These are phyloP conservation scores for Fonsecaea nubica DNA, from an alignment of 2,329 filamentous ascomycete species.

Conservation along the genomic window DNA sequence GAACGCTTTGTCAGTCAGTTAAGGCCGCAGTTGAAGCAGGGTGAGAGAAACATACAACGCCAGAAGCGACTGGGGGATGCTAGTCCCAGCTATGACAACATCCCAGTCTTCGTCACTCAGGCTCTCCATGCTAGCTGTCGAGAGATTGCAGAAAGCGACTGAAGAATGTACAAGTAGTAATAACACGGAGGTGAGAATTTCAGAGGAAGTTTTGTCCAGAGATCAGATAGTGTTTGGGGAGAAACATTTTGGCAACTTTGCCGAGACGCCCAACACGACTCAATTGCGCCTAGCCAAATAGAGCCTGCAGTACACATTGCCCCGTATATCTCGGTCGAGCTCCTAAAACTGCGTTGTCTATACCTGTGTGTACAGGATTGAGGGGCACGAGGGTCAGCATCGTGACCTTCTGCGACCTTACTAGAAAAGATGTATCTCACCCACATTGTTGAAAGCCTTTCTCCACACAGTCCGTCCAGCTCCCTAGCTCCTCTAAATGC, in stretches of 20 bases:
- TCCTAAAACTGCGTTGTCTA: not conserved
- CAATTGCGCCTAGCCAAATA: too few relatives aligned
- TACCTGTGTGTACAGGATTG: not conserved
- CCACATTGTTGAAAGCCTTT: not conserved
- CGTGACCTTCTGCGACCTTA: not conserved
- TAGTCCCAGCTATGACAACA: slow-evolving; percentile 78
- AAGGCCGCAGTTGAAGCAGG: slow-evolving; percentile 57
- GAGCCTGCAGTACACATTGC: not conserved
- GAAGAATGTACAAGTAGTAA: not conserved
- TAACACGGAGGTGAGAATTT: not conserved
- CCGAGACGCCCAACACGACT: not conserved
- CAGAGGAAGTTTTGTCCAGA: not conserved
- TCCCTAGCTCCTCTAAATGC: not conserved
- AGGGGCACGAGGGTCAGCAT: not conserved
- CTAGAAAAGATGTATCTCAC: not conserved
- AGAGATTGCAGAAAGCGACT: not conserved
- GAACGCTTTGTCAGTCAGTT: slow-evolving; percentile 69
- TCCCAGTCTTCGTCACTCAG: slow-evolving; percentile 78
- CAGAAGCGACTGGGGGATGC: slow-evolving; percentile 77
- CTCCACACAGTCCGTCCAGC: not conserved
- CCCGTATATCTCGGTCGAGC: not conserved
- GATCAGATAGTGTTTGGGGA: not conserved
- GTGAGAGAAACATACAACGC: slow-evolving; percentile 66
- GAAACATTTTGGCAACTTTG: slow-evolving; percentile 10
- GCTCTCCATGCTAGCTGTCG: slow-evolving; percentile 67